Evolutionary conservation across 768 basidiomycete genomes (phyloP), one percentile per base, ranked within the genome.

Genomic region (Neoboletus subvelutipes): DNA sequence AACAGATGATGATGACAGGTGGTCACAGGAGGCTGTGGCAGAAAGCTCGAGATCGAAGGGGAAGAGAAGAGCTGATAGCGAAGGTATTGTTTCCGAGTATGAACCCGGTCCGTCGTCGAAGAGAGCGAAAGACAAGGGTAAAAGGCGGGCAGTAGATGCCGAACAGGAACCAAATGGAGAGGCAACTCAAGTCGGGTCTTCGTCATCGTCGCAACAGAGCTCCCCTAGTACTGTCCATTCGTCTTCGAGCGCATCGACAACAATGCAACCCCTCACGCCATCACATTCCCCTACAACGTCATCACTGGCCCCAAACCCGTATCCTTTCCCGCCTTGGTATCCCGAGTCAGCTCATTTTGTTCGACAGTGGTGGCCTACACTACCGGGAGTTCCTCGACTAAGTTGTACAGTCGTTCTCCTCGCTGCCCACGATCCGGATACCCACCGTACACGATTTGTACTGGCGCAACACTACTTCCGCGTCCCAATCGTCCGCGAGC

Each of bases 341-440:
- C 86, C 87, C 15, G 87, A 88, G 64, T 82, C 80, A 49, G 87
- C 86, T 1, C 87, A 89, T 71, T 90, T 89, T 57, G 87, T 90
- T 6, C 82, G 88, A 12, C 88, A 90, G 58, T 90, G 88, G 88
- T 90, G 88, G 88, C 88, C 88, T 2, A 83, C 81, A 3, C 71
- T 89, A 4, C 78, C 83, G 0, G 76, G 78, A 1, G 80, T 88
- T 13, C 88, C 85, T 2, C 77, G 83, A 26, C 78, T 88, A 10
- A 88, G 86, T 70, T 88, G 86, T 63, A 87, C 87, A 0, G 87
- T 89, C 22, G 80, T 88, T 22, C 77, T 90, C 1, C 79, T 88
- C 4, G 83, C 85, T 0, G 76, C 79, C 12, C 85, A 87, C 56
- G 82, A 88, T 60, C 79, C 76, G n/a, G 71, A 76, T 9, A 84